These are phyloP conservation scores for Ophiostoma sp. DNA, from an alignment of 2,329 filamentous ascomycete genomes.

Conservation along the genomic window DNA sequence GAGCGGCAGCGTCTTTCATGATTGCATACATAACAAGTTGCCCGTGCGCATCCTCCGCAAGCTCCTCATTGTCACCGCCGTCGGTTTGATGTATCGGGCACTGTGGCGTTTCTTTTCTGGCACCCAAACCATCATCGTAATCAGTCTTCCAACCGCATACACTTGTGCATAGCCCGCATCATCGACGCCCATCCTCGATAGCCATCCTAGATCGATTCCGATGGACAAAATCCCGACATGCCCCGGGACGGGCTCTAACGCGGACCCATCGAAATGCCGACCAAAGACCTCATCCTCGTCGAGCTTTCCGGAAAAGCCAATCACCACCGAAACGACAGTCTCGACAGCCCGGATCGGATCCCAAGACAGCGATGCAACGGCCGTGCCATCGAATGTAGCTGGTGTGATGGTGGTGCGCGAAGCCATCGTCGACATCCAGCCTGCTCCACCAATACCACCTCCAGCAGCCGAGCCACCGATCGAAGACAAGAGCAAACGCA, in stretches of 20 bases:
- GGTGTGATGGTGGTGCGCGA: neutral
- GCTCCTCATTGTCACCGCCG: neutral
- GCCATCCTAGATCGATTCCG: neutral
- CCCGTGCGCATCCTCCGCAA: neutral
- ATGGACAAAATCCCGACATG: neutral
- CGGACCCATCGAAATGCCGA: too few species aligned
- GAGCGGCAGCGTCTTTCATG: neutral
- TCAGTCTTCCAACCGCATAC: neutral
- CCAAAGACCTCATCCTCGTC: neutral
- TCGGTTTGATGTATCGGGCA: neutral
- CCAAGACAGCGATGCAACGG: neutral
- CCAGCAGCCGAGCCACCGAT: neutral
- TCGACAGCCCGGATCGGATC: neutral
- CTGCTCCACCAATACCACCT: neutral
- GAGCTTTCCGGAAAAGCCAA: neutral
- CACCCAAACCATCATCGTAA: neutral
- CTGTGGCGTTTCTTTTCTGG: neutral
- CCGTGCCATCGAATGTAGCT: neutral
- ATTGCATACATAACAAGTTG: neutral
- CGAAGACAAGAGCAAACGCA: conserved; percentile 7
- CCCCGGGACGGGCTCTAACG: neutral
- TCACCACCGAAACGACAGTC: neutral
- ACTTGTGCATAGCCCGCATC: neutral
- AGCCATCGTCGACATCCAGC: neutral
- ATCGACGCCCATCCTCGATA: neutral